These are phyloP conservation scores for Cladosporium sp. DNA, from an alignment of 2,329 filamentous ascomycete species.

Conservation along the genomic window DNA sequence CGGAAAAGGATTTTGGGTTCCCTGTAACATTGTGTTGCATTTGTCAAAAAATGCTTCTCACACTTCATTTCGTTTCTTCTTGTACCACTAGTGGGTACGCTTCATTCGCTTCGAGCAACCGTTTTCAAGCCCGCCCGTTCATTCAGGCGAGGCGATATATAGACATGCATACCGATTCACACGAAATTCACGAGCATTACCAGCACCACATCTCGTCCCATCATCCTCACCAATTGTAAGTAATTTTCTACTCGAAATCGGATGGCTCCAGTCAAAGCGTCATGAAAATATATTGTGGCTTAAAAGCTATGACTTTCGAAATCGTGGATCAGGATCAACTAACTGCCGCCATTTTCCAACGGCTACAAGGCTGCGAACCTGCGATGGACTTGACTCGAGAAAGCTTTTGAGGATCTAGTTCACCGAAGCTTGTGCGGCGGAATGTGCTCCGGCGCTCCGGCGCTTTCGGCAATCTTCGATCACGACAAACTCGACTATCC, in stretches of 20 bases:
- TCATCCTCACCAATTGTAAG: neutral
- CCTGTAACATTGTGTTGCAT: neutral
- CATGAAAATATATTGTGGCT: too few relatives aligned
- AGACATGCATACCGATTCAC: conserved; percentile 8
- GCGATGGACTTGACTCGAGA: neutral
- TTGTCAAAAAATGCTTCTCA: neutral
- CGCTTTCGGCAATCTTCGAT: neutral
- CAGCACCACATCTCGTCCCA: neutral
- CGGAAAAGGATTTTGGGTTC: neutral
- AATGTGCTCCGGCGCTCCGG: conserved; percentile 1
- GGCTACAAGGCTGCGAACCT: neutral
- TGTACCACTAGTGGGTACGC: neutral
- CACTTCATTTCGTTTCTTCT: neutral
- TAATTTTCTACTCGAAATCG: neutral
- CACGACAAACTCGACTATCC: neutral
- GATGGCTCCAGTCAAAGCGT: neutral
- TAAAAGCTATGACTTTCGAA: too few relatives aligned
- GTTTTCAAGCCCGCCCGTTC: neutral
- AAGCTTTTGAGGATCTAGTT: neutral
- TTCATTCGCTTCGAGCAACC: neutral
- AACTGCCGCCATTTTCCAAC: neutral
- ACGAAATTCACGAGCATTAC: neutral
- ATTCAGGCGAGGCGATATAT: neutral
- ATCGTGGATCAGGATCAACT: neutral
- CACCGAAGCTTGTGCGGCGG: neutral